phyloP scores from a whole-genome alignment of 2,329 filamentous ascomycete species.

The Ilyonectria destructans region DNA sequence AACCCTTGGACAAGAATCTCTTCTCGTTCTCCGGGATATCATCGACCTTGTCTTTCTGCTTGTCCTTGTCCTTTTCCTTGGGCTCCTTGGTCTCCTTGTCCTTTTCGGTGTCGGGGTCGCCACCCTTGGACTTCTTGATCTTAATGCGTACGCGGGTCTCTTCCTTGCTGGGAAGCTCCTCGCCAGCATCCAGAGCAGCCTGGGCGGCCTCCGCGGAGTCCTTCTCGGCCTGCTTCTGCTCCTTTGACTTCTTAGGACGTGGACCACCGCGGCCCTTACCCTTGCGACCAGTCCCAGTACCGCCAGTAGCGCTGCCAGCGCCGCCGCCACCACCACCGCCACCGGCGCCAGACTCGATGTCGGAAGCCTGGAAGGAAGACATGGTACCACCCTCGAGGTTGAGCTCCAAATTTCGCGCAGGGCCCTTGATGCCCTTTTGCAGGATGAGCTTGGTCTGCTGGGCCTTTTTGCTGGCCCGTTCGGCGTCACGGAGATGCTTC shows the following conservation, averaged over 20 bases:
- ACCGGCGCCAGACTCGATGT: slow-evolving; percentile 66
- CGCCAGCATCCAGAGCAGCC: slow-evolving; percentile 84
- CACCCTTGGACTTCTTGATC: slow-evolving; percentile 68
- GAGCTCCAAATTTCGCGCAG: slow-evolving; percentile 78
- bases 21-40: slow-evolving; percentile 71
- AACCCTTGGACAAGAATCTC: slow-evolving; percentile 89
- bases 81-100: slow-evolving; percentile 64
- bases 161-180: slow-evolving; percentile 76
- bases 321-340: slow-evolving; percentile 54
- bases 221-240: slow-evolving; percentile 87
- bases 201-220: slow-evolving; percentile 90
- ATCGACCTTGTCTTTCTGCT: slow-evolving; percentile 69
- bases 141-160: slow-evolving; percentile 76
- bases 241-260: slow-evolving; percentile 91
- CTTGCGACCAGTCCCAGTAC: slow-evolving; percentile 54
- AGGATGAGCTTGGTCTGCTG: slow-evolving; percentile 91
- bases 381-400: slow-evolving; percentile 90
- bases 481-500: slow-evolving; percentile 87
- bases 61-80: slow-evolving; percentile 67
- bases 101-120: slow-evolving; percentile 62
- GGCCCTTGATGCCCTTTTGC: slow-evolving; percentile 89
- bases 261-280: slow-evolving; percentile 72
- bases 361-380: slow-evolving; percentile 85
- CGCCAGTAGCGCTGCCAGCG: background rate
- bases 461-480: slow-evolving; percentile 93